Evolutionary conservation across 1,284 basidiomycete species (phyloP).

Genomic region (Cutaneotrichosporon spelunceum): DNA sequence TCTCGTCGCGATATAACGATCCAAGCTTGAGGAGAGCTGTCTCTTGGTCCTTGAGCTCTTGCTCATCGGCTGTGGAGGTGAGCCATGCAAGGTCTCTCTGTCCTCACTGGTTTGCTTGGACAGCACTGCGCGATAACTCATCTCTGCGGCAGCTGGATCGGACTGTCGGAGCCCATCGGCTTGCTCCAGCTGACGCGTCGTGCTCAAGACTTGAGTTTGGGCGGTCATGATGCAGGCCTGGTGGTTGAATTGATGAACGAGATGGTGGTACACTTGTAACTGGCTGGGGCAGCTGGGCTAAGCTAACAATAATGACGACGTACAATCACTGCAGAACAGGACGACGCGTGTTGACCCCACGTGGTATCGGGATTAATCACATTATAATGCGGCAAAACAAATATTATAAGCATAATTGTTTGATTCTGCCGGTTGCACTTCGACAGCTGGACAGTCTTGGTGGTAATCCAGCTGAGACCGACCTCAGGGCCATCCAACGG

Average conservation of each 20-base stretch:
- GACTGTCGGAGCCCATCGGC: slow-evolving; percentile 31
- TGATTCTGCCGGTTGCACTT: no score
- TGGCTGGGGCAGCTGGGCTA: neutral
- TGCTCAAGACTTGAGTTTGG: slow-evolving; percentile 28
- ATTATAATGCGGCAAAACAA: neutral
- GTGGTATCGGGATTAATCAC: neutral
- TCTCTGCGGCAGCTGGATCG: slow-evolving; percentile 42
- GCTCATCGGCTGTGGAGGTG: slow-evolving; percentile 54
- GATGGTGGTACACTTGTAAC: neutral
- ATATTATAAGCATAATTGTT: neutral
- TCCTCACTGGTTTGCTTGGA: slow-evolving; percentile 40
- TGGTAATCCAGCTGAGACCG: no score
- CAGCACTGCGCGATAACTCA: slow-evolving; percentile 40
- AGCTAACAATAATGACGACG: neutral
- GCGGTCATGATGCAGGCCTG: slow-evolving; percentile 21
- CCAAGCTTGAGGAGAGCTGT: slow-evolving; percentile 81
- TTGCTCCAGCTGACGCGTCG: slow-evolving; percentile 11
- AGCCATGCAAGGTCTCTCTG: neutral
- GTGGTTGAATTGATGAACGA: neutral
- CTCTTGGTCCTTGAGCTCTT: slow-evolving; percentile 75
- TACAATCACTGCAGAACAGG: neutral
- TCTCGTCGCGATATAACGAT: slow-evolving; percentile 78
- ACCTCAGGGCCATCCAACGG: no score
- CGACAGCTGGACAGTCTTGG: no score
- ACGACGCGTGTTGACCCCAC: slow-evolving; percentile 1